phyloP scores from a whole-genome alignment of 78 protist genomes.

The Dictyostelium firmibasis region DNA sequence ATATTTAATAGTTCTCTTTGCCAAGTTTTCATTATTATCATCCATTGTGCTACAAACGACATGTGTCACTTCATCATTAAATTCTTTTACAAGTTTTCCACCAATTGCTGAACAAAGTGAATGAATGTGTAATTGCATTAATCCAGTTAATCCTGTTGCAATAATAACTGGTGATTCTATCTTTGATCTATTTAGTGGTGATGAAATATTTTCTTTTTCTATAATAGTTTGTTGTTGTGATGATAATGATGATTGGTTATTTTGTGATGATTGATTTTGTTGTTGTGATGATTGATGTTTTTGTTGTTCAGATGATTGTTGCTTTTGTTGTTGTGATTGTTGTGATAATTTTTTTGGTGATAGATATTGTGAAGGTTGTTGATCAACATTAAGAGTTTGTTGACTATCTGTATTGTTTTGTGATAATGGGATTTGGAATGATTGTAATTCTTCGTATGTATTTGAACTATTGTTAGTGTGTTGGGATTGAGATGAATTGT shows the following conservation, averaged over 20 bases:
- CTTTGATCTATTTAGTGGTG: not conserved
- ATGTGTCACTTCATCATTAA: conserved; percentile 37
- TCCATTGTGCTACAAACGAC: conserved; percentile 13
- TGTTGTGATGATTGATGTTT: not conserved
- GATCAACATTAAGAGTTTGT: not conserved
- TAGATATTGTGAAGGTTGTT: not conserved
- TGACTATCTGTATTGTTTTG: not conserved
- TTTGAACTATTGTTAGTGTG: not conserved
- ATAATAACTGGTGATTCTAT: conserved; percentile 46
- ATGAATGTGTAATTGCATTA: conserved; percentile 43
- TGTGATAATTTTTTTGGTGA: not conserved
- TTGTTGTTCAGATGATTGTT: not conserved
- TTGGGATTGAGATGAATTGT: not conserved
- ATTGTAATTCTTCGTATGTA: not conserved
- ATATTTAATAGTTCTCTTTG: conserved; percentile 60
- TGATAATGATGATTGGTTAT: not conserved
- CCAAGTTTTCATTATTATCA: not conserved
- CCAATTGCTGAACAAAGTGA: conserved; percentile 18
- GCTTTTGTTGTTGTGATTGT: not conserved
- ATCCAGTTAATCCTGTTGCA: conserved; percentile 15
- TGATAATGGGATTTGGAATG: not conserved
- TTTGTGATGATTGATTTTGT: not conserved
- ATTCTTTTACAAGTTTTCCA: conserved; percentile 7
- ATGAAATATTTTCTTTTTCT: not conserved
- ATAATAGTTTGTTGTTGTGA: not conserved